Conservation (phyloP, 169 alveolate species). For the Toxoplasma gondii region DNA sequence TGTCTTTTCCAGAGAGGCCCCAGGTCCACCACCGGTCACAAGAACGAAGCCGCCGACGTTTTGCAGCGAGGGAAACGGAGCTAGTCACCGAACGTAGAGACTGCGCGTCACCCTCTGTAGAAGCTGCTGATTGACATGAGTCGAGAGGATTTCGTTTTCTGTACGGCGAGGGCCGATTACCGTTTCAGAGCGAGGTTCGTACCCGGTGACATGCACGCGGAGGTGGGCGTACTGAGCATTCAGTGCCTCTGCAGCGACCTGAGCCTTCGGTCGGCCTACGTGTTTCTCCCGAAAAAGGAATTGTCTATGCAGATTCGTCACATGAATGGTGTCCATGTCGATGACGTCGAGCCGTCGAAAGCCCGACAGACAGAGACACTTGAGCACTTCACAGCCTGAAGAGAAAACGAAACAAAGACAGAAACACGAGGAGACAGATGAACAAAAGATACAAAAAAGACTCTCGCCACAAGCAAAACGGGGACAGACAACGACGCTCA, state of each 20-base stretch:
- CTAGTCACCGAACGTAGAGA: no score
- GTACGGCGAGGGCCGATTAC: no score
- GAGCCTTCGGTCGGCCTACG: slow-evolving; percentile 89
- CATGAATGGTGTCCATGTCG: slow-evolving; percentile 96
- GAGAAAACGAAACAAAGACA: not conserved
- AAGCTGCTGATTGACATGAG: no score
- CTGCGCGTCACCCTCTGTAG: no score
- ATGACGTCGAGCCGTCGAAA: slow-evolving; percentile 91
- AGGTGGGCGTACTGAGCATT: slow-evolving; percentile 75
- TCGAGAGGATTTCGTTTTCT: no score
- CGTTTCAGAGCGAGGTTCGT: no score
- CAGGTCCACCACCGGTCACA: no score
- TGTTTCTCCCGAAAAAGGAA: slow-evolving; percentile 84
- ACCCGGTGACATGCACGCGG: slow-evolving; percentile 65
- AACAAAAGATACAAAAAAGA: not conserved
- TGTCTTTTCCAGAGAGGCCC: no score
- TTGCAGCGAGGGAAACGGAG: no score
- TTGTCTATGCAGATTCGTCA: slow-evolving; percentile 97
- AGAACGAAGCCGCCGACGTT: no score
- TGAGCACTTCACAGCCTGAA: slow-evolving; percentile 97
- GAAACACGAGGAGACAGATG: not conserved
- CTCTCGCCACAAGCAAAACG: not conserved
- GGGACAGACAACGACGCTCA: not conserved
- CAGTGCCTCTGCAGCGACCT: slow-evolving; percentile 87
- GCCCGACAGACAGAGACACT: slow-evolving; percentile 92